Evolutionary conservation across 2,329 filamentous ascomycete genomes (phyloP).

Genomic region (Phyllosticta citribraziliensis): DNA sequence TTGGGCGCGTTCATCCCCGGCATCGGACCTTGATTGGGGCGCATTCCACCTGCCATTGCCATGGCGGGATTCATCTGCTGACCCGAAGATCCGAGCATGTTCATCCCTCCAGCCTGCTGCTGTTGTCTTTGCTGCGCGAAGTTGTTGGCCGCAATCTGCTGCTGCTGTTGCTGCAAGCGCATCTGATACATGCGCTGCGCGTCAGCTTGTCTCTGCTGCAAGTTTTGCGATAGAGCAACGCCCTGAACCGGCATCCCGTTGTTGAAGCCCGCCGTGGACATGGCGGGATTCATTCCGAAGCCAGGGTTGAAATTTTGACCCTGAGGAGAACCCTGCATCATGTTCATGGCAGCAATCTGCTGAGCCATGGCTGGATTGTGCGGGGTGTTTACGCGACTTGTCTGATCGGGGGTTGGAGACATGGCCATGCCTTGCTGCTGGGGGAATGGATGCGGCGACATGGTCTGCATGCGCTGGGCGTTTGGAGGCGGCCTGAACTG

Average conservation of each 20-base stretch:
- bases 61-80: conserved; percentile 18
- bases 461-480: conserved; percentile 64
- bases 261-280: conserved; percentile 21
- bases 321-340: conserved; percentile 23
- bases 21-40: conserved; percentile 9
- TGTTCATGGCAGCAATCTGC: conserved; percentile 27
- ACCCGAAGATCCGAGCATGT: conserved; percentile 24
- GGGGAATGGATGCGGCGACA: conserved; percentile 85
- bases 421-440: conserved; percentile 63
- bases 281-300: conserved; percentile 20
- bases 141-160: conserved; percentile 42
- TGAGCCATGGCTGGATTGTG: conserved; percentile 48
- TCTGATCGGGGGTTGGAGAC: conserved; percentile 61
- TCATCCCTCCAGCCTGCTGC: conserved; percentile 23
- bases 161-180: conserved; percentile 66
- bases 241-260: conserved; percentile 38
- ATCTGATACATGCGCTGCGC: conserved; percentile 79
- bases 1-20: conserved; percentile 2
- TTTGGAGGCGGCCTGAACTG: conserved; percentile 61
- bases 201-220: conserved; percentile 42
- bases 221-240: conserved; percentile 41
- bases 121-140: conserved; percentile 26
- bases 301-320: conserved; percentile 32
- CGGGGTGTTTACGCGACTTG: conserved; percentile 52
- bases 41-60: conserved; percentile 10